Base-by-base conservation (phyloP, 768 basidiomycete genomes). In the Lanmaoa rubissima region DNA sequence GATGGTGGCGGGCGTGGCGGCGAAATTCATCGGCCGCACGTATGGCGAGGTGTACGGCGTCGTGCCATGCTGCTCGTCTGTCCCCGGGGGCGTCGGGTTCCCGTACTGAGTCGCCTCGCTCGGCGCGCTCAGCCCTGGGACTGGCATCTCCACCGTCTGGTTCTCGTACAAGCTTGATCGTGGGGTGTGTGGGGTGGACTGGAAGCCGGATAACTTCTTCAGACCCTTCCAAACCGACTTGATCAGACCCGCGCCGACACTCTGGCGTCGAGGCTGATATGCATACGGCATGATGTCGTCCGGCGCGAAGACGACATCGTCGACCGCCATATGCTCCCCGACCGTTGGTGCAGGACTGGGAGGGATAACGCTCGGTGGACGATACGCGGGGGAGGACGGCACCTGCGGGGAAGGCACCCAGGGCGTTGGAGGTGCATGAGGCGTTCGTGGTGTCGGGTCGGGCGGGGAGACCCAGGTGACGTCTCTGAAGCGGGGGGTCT, bases 221-320 rank as follows among this genome's bases (percentile, higher is more conserved):
- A 78, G 52, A 5, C 73, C 71, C 1, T 64, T 62, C 51, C 76
- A 72, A 19, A 78, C 55, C 1, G 70, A 68, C 17, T 66, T 68
- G 5, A 71, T 53, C 16, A 74, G 55, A 39, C 65, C 54, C 6
- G 24, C 57, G n/a, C 58, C 50, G 31, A 55, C 28, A 32, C 51
- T 40, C 35, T 38, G 60, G 19, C 48, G 60, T 24, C 57, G 53
- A 2, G 60, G 59, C 2, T 34, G 63, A 7, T 53, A 61, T 26
- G 6, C 2, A n/a, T 51, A 60, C 9, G 54, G 53, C 1, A 46
- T 31, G 8, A 48, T 19, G 17, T 41, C 55, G 8, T 54, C 48
- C 4, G 55, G 48, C 21, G 39, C 19, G n/a, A 55, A 58, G 4
- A 44, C 19, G 16, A 55, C 17, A 4, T 64, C 66, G 1, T 72